Evolutionary conservation across 225 moss, liverwort and hornwort species (phyloP), one percentile per base, ranked within the genome.

Genomic region (Physcomitrium patens): DNA sequence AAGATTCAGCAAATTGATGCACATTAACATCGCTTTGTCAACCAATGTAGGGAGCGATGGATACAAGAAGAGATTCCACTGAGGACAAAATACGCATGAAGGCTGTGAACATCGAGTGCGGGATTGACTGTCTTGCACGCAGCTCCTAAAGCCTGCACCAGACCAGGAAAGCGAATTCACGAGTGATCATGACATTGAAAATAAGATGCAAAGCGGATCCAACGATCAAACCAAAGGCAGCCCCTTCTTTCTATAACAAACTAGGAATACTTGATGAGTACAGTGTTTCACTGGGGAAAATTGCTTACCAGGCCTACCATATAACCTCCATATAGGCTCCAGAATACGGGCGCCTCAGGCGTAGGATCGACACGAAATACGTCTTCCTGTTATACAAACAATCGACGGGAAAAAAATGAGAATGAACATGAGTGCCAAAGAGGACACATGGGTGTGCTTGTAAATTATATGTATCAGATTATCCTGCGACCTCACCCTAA

Each of bases 31-130:
- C 31, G 54, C 14, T 71, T 71, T 46, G 51, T 3, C 13, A 69
- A 73, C 15, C 18, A 65, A 44, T 22, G 44, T 24, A 61, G 47
- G 59, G 22, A 52, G 22, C 44, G 45, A 78, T 45, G 67, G 46
- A 44, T 65, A 87, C 87, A 53, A 12, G 60, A 68, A 60, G 87
- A 84, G 67, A 82, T 82, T 70, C 88, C 93, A 55, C 86, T 68
- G 67, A 76, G 89, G 67, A 95, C 50, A 67, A 95, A 95, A 59
- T 95, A 93, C 7, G 84, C 89, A 74, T 95, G 95, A 49, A 93
- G 82, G 65, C 91, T 95, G 70, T 95, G 89, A 73, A 90, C 62
- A 53, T 65, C 60, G 47, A 86, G 83, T 22, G 82, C 82, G 55
- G 84, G 77, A 76, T 88, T 70, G 37, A 95, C 91, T 49, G 93